phyloP scores from a whole-genome alignment of 1,284 basidiomycete species.

The Lentinula novae-zelandiae region DNA sequence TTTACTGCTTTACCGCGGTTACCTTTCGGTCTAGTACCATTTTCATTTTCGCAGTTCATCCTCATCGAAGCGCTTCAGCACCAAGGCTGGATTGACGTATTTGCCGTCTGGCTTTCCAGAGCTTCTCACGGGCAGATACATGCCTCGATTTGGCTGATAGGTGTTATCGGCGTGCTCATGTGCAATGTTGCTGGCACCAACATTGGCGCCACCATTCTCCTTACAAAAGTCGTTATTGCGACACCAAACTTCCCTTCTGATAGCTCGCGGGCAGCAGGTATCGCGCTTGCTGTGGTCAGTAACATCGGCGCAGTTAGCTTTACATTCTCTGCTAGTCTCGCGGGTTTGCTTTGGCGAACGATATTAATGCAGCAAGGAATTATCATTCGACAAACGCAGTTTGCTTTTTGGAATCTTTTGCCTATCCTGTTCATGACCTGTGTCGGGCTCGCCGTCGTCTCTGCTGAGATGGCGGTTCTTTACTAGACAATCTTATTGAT shows the following conservation, averaged over 20 bases:
- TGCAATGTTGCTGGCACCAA: slow-evolving; percentile 94
- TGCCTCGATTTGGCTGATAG: slow-evolving; percentile 53
- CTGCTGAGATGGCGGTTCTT: slow-evolving; percentile 61
- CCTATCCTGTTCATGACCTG: slow-evolving; percentile 51
- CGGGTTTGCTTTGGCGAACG: slow-evolving; percentile 83
- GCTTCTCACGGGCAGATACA: slow-evolving; percentile 45
- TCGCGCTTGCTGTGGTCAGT: slow-evolving; percentile 57
- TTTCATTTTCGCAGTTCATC: slow-evolving; percentile 95
- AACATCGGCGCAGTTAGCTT: slow-evolving; percentile 94
- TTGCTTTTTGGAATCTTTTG: slow-evolving; percentile 72
- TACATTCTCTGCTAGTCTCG: slow-evolving; percentile 87
- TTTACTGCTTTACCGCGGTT: slow-evolving; percentile 67
- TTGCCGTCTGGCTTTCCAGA: slow-evolving; percentile 67
- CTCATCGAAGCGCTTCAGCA: slow-evolving; percentile 83
- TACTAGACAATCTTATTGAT: slow-evolving; percentile 20
- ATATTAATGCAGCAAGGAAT: slow-evolving; percentile 83
- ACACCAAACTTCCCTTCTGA: slow-evolving; percentile 27
- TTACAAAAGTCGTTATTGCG: slow-evolving; percentile 50
- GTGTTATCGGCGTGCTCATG: slow-evolving; percentile 64
- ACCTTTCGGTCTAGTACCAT: slow-evolving; percentile 82
- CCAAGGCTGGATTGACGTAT: slow-evolving; percentile 93
- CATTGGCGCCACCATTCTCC: slow-evolving; percentile 92
- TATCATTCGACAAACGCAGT: slow-evolving; percentile 57
- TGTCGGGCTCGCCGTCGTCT: slow-evolving; percentile 52
- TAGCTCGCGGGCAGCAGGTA: slow-evolving; percentile 39